These are phyloP conservation scores for Neurospora sp. DNA, from an alignment of 495 filamentous ascomycete genomes.

Conservation along the genomic window DNA sequence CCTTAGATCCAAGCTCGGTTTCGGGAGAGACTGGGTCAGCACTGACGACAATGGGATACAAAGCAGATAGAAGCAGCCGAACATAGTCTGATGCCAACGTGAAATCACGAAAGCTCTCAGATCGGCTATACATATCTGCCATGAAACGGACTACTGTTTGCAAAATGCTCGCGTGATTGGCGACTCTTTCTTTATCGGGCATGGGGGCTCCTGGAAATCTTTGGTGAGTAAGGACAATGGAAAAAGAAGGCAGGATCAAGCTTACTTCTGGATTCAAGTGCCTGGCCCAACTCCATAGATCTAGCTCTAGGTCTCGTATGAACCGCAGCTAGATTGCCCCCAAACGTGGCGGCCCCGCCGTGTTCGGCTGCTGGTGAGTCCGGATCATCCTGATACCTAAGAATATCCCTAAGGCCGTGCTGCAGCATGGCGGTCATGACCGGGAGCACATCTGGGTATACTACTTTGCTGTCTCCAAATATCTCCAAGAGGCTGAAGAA, in stretches of 20 bases:
- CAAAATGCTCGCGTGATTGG: conserved; percentile 47
- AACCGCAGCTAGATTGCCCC: conserved; percentile 10
- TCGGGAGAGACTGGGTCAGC: conserved; percentile 72
- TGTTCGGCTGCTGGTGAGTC: conserved; percentile 37
- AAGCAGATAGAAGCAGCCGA: conserved; percentile 60
- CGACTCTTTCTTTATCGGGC: conserved; percentile 38
- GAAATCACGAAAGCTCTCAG: conserved; percentile 68
- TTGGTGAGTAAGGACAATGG: conserved; percentile 6
- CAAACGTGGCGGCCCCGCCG: conserved; percentile 2
- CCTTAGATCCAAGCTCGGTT: conserved; percentile 68
- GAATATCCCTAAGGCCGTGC: conserved; percentile 58
- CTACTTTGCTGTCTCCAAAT: conserved; percentile 56
- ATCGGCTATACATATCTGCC: conserved; percentile 62
- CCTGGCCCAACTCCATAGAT: conserved; percentile 39
- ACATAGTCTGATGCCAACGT: conserved; percentile 66
- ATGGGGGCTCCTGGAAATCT: conserved; percentile 16
- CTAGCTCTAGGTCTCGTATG: conserved; percentile 31
- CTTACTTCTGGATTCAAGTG: conserved; percentile 41
- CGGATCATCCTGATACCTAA: conserved; percentile 50
- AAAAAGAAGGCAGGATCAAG: neutral
- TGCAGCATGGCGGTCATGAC: conserved; percentile 86
- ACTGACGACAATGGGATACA: conserved; percentile 81
- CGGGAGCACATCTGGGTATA: conserved; percentile 67
- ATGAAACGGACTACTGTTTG: conserved; percentile 70
- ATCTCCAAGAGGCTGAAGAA: conserved; percentile 60